Evolutionary conservation across 768 basidiomycete genomes (phyloP), one percentile per base, ranked within the genome.

Genomic region (Coprinopsis cinerea): DNA sequence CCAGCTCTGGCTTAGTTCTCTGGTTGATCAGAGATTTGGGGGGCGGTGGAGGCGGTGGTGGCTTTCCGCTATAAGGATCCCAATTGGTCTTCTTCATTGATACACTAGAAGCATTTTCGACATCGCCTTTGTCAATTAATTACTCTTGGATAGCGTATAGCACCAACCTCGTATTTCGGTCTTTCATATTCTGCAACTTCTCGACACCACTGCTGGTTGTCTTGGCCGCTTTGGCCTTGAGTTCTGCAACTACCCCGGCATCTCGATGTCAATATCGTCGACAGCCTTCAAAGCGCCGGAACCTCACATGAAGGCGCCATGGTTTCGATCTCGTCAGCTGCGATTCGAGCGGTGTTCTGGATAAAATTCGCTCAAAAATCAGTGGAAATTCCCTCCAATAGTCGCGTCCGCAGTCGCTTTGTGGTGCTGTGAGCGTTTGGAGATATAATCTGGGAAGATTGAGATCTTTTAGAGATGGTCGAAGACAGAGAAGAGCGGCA

Each of bases 11-110:
- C 44, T 68, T 67, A 17, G 61, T 61, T 43, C 53, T 65, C 17
- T 55, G 28, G 51, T 67, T 69, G 11, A 65, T 57, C 40, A 61
- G 36, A 51, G 53, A 60, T 48, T 66, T 59, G 4, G 75, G 69
- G 17, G 75, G 66, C n/a, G 77, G 73, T 7, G 76, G 71, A 0
- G 76, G 71, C 0, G 76, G 74, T 1, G 80, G 72, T 4, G 73
- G 67, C n/a, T 68, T 64, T 22, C 76, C 77, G 57, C 74, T 79
- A 52, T 78, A 74, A 30, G 70, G 81, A 61, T 85, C 77, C 81
- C 82, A 85, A 54, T 76, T 82, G 6, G 79, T 77, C 49, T 79
- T 79, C 50, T 75, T 77, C 59, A 83, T 63, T 2, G 83, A 75
- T 4, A 73, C 65, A 56, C 83, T 84, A n/a, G 42, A 37, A 42